phyloP scores from a whole-genome alignment of 306 rosid genomes.

The Chamaecrista fasciculata region DNA sequence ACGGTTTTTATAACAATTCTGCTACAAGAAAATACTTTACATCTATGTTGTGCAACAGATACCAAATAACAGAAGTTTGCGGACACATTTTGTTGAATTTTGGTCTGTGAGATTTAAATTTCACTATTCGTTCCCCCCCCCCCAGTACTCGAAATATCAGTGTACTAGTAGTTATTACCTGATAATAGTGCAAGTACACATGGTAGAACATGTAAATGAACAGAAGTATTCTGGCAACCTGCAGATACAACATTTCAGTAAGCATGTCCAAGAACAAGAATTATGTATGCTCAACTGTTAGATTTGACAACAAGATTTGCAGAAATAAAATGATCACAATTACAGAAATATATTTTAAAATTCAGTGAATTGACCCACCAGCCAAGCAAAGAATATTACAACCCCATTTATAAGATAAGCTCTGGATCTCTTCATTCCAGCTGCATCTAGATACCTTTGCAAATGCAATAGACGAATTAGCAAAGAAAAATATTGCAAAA shows the following conservation, averaged over 20 bases:
- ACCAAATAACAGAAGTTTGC: constrained; percentile 22
- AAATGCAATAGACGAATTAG: constrained; percentile 30
- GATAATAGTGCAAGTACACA: constrained; percentile 78
- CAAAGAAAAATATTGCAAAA: not conserved
- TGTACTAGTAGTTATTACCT: constrained; percentile 52
- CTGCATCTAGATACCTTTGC: constrained; percentile 90
- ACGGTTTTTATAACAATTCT: no score
- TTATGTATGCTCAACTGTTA: not conserved
- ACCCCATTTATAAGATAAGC: constrained; percentile 87
- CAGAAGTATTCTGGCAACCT: constrained; percentile 91
- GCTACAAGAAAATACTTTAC: no score
- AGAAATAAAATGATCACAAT: not conserved
- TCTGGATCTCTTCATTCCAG: constrained; percentile 83
- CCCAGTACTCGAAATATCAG: no score
- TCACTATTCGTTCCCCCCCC: no score
- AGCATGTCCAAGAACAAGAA: constrained; percentile 14
- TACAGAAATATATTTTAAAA: constrained; percentile 12
- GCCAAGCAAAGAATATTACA: constrained; percentile 89
- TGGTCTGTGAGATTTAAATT: not conserved
- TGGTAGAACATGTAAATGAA: constrained; percentile 81
- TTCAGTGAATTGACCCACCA: constrained; percentile 54
- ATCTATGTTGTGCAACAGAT: no score
- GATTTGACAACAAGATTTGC: not conserved
- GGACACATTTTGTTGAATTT: no score
- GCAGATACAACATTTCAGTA: constrained; percentile 37